A percentile compares a stretch with the other conserved stretches of the same genome.
Evolutionary conservation across 2,329 filamentous ascomycete species (phyloP).

Genomic region (Grosmannia huntii): DNA sequence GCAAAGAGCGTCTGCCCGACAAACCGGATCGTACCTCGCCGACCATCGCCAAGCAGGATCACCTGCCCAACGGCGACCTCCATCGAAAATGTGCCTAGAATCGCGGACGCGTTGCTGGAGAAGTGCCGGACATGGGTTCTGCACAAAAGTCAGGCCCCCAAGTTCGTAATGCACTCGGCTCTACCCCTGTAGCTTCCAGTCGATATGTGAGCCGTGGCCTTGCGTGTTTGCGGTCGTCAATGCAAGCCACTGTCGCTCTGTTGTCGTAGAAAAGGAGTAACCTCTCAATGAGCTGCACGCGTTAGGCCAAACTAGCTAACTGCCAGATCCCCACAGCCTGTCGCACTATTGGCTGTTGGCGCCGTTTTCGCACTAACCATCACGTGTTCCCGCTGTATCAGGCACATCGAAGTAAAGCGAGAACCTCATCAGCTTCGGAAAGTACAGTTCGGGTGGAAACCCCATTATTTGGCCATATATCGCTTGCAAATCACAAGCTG

Average conservation of each 20-base stretch:
- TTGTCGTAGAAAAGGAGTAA: neutral
- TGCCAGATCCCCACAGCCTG: conserved; percentile 1
- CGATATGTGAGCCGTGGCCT: neutral
- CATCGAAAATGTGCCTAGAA: conserved; percentile 15
- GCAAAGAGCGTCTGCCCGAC: conserved; percentile 70
- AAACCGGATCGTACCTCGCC: conserved; percentile 67
- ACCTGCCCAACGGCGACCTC: conserved; percentile 56
- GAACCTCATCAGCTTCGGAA: too few species aligned
- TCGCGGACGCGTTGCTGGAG: neutral
- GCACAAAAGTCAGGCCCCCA: neutral
- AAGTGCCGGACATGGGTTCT: neutral
- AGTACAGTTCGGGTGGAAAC: too few species aligned
- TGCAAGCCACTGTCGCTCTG: neutral
- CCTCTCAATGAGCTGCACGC: neutral
- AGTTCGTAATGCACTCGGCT: neutral
- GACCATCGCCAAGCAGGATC: conserved; percentile 67
- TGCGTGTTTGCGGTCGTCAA: neutral
- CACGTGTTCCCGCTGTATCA: neutral
- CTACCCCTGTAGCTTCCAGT: neutral
- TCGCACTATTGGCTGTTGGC: conserved; percentile 2
- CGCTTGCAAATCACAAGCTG: too few species aligned
- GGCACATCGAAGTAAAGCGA: neutral
- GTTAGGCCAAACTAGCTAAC: neutral
- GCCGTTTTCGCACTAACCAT: neutral
- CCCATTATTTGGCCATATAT: too few species aligned